These are phyloP conservation scores for Macrophomina phaseolina DNA, from an alignment of 2,329 filamentous ascomycete genomes.

Conservation along the genomic window DNA sequence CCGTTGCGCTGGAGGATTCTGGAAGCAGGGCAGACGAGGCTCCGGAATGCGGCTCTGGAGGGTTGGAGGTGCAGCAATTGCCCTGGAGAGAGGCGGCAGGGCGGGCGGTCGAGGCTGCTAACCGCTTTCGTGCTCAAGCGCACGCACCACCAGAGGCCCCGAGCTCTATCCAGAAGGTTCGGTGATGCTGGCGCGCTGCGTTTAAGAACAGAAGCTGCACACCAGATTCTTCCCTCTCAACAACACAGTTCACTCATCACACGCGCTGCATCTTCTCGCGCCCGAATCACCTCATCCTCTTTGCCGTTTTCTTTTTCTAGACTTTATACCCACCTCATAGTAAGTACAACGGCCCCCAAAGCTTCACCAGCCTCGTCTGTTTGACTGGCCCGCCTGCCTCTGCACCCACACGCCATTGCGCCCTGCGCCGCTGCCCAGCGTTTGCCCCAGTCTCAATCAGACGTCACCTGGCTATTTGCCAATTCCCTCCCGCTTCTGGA, in stretches of 20 bases:
- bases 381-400: slow-evolving; percentile 1
- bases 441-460: neutral
- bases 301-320: slow-evolving; percentile 23
- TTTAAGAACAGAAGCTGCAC: slow-evolving; percentile 27
- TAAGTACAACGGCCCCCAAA: slow-evolving; percentile 18
- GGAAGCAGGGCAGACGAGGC: slow-evolving; percentile 3
- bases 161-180: slow-evolving; percentile 30
- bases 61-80: neutral
- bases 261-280: slow-evolving; percentile 1
- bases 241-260: slow-evolving; percentile 7
- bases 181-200: slow-evolving; percentile 26
- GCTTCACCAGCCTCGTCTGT: slow-evolving; percentile 10
- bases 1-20: slow-evolving; percentile 21
- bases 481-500: neutral
- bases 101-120: slow-evolving; percentile 18
- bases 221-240: slow-evolving; percentile 19
- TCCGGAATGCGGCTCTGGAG: slow-evolving; percentile 9
- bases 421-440: neutral
- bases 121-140: slow-evolving; percentile 12
- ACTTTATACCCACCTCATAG: slow-evolving; percentile 27
- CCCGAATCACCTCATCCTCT: slow-evolving; percentile 10
- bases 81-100: slow-evolving; percentile 19
- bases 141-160: slow-evolving; percentile 4
- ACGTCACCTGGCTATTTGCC: neutral
- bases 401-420: slow-evolving; percentile 11